phyloP scores from a whole-genome alignment of 371 early-diverging fungal genomes.

The Rhizopus delemar region DNA sequence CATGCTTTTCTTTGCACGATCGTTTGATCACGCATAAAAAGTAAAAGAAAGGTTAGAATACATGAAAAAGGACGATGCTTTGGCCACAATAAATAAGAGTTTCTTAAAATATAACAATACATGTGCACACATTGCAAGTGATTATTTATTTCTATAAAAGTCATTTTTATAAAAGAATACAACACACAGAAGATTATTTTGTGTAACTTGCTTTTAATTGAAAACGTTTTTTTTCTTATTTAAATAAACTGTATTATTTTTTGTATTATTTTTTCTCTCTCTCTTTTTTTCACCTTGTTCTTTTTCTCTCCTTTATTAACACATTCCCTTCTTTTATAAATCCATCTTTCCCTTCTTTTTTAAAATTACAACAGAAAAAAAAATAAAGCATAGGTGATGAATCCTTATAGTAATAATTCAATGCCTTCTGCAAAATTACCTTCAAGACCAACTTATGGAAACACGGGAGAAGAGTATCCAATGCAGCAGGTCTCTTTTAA shows the following conservation, averaged over 20 bases:
- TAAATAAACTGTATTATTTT: not conserved
- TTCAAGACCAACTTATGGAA: slow-evolving; percentile 15
- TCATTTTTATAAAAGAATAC: too few species aligned
- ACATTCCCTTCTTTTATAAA: slow-evolving; percentile 3
- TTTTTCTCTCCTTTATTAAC: too few species aligned
- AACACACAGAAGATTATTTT: not conserved
- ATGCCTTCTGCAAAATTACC: slow-evolving; percentile 26
- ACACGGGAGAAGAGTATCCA: slow-evolving; percentile 24
- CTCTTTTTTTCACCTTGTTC: too few species aligned
- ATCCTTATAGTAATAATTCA: slow-evolving; percentile 22
- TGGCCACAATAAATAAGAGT: too few species aligned
- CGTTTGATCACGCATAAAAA: too few species aligned
- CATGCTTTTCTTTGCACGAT: too few species aligned
- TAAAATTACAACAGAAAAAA: not conserved
- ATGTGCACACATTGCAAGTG: too few species aligned
- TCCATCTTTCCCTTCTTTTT: slow-evolving; percentile 5
- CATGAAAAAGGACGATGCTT: too few species aligned
- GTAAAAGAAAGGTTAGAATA: too few species aligned
- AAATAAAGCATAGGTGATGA: slow-evolving; percentile 2
- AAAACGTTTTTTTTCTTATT: slow-evolving; percentile 12
- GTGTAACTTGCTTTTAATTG: slow-evolving; percentile 10
- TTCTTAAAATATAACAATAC: too few species aligned
- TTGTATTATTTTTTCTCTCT: too few species aligned
- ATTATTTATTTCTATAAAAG: not conserved
- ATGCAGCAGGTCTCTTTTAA: slow-evolving; percentile 23